Conservation (phyloP, 1,139 yeast genomes). For the Kazachstania sp. region DNA sequence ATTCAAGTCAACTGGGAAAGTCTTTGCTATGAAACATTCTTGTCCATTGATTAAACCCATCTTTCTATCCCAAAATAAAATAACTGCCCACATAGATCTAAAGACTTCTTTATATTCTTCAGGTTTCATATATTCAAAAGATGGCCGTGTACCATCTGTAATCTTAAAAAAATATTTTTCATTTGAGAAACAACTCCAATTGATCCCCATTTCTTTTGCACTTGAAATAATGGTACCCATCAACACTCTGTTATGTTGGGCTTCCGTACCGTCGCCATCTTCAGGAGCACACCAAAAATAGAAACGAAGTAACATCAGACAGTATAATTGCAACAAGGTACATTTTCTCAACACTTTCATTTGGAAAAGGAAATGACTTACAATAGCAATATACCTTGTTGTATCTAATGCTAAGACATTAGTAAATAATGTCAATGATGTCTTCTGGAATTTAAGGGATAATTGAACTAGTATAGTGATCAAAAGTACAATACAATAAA, state of each 20-base stretch:
- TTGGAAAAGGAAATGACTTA: slow-evolving; percentile 19
- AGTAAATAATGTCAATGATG: slow-evolving; percentile 4
- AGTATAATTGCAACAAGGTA: slow-evolving; percentile 23
- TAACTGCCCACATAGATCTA: slow-evolving; percentile 24
- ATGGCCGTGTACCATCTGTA: slow-evolving; percentile 15
- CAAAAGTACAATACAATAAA: slow-evolving; percentile 19
- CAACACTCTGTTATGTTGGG: slow-evolving; percentile 24
- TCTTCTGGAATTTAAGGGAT: slow-evolving; percentile 16
- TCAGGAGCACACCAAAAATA: slow-evolving; percentile 31
- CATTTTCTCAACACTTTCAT: slow-evolving; percentile 23
- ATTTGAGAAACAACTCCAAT: slow-evolving; percentile 21
- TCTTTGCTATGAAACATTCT: slow-evolving; percentile 23
- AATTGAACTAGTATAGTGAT: slow-evolving; percentile 21
- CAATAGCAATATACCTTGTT: slow-evolving; percentile 19
- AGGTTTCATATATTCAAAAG: slow-evolving; percentile 10
- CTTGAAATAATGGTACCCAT: slow-evolving; percentile 26
- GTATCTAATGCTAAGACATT: slow-evolving; percentile 18
- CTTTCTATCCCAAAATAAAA: slow-evolving; percentile 28
- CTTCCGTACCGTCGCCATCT: slow-evolving; percentile 28
- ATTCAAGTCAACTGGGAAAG: slow-evolving; percentile 10
- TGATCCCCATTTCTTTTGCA: slow-evolving; percentile 25
- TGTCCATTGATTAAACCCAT: slow-evolving; percentile 24
- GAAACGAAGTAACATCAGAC: slow-evolving; percentile 22
- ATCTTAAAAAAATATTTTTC: slow-evolving; percentile 15
- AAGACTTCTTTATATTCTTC: slow-evolving; percentile 14